phyloP scores from a whole-genome alignment of 2,329 filamentous ascomycete species.

The Westerdykella sp. region DNA sequence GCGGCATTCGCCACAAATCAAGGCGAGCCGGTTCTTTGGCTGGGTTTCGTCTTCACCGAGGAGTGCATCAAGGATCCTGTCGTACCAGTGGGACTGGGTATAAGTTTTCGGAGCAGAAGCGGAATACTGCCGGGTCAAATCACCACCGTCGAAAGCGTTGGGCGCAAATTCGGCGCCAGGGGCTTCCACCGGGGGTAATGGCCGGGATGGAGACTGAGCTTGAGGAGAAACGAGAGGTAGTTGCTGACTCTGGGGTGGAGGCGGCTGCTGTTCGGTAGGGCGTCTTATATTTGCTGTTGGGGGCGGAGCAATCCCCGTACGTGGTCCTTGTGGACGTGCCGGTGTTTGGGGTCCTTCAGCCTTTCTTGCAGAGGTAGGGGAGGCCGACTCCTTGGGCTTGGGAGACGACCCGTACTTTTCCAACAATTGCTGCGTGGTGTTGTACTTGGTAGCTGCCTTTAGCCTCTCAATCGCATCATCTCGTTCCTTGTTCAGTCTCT shows the following conservation, averaged over 20 bases:
- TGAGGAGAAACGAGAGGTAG: slow-evolving; percentile 13
- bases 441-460: slow-evolving; percentile 91
- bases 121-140: slow-evolving; percentile 26
- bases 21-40: slow-evolving; percentile 79
- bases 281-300: slow-evolving; percentile 59
- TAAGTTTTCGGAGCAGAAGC: slow-evolving; percentile 33
- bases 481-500: slow-evolving; percentile 70
- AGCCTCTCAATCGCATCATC: slow-evolving; percentile 86
- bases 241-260: slow-evolving; percentile 21
- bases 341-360: slow-evolving; percentile 26
- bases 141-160: slow-evolving; percentile 52
- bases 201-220: slow-evolving; percentile 9
- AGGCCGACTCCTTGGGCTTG: slow-evolving; percentile 38
- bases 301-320: slow-evolving; percentile 53
- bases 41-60: slow-evolving; percentile 92
- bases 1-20: slow-evolving; percentile 76
- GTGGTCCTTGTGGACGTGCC: slow-evolving; percentile 28
- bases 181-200: slow-evolving; percentile 11
- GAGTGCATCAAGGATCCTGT: slow-evolving; percentile 83
- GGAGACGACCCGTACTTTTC: slow-evolving; percentile 78
- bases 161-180: slow-evolving; percentile 63
- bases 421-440: slow-evolving; percentile 84
- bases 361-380: slow-evolving; percentile 23
- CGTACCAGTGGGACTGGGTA: slow-evolving; percentile 74
- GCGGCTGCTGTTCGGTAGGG: slow-evolving; percentile 25